Base-by-base conservation (phyloP, 2,329 filamentous ascomycete species). In the Didymella keratinophila region DNA sequence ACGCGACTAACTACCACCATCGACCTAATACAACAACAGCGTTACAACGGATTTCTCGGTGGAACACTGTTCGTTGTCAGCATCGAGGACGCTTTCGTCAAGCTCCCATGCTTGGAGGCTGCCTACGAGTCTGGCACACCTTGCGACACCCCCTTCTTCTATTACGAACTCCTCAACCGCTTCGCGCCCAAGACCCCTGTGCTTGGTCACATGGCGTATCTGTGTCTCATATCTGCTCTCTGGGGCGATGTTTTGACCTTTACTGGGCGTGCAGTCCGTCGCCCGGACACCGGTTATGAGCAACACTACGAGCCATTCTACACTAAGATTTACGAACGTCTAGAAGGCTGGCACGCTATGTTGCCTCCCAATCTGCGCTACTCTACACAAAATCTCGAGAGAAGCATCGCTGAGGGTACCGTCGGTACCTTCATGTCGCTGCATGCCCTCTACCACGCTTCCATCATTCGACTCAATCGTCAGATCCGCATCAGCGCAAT, bases 381-480 rank as follows among this genome's bases (percentile, higher is more conserved):
- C 67, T 84, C 80, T 3, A 72, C 80, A 4, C 76, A 81, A 52
- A 90, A 89, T 56, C 77, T 91, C 14, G 82, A 86, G 43, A 78
- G 79, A 28, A 85, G 83, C 41, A 81, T 85, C 7, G 76, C 81
- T 14, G 76, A 78, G 28, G 83, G 83, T 25, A 85, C 83, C 63
- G 79, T 83, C 1, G 86, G 86, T 5, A 81, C 82, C 0, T 88
- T 88, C 68, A 76, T 90, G 53, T 84, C 83, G 1, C 84, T 90
- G 73, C 88, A 91, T 71, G 78, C 89, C 27, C 78, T 90, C n/a
- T 89, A 89, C 71, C 84, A 89, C 70, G 83, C 86, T 45, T 82
- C 86, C 0, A 76, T 86, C 66, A 84, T 90, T 75, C 87, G 87
- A 63, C 79, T 91, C 28, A 88, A 89, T 65, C 84, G 89, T 37